phyloP scores from a whole-genome alignment of 1,139 yeast species.

The Geotrichum fermentans region DNA sequence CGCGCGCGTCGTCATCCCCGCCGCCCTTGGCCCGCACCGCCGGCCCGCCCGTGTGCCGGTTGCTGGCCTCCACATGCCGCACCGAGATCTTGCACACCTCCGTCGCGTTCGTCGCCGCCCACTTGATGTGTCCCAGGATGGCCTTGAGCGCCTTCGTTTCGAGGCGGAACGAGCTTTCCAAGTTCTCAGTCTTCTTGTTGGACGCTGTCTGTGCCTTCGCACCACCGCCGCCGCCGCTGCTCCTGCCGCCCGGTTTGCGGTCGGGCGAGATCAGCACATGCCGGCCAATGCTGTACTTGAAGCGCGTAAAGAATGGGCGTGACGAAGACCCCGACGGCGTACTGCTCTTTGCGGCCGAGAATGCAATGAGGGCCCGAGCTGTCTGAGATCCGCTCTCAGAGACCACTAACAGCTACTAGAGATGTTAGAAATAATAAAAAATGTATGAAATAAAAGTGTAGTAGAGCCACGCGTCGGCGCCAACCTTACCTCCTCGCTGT shows the following conservation, averaged over 20 bases:
- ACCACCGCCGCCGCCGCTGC: background rate
- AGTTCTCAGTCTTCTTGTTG: background rate
- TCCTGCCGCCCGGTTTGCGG: background rate
- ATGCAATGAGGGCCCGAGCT: conserved; percentile 8
- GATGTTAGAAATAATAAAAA: background rate
- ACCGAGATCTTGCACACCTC: conserved; percentile 9
- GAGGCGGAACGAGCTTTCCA: conserved; percentile 13
- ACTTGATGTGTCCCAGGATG: conserved; percentile 6
- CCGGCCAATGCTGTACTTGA: conserved; percentile 7
- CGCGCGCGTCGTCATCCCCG: conserved; percentile 2
- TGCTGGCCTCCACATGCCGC: conserved; percentile 9
- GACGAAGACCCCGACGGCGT: no score
- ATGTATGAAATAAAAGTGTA: no score
- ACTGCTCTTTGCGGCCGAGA: background rate
- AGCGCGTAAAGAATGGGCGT: conserved; percentile 6
- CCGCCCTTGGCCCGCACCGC: conserved; percentile 10
- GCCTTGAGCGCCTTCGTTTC: conserved; percentile 8
- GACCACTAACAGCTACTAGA: conserved; percentile 9
- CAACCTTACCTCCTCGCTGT: background rate
- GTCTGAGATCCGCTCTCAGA: conserved; percentile 8
- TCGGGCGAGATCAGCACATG: conserved; percentile 4
- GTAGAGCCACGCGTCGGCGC: background rate
- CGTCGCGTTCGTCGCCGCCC: conserved; percentile 3
- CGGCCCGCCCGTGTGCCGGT: conserved; percentile 2
- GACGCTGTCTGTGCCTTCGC: no score